Evolutionary conservation across 73 alveolate genomes (phyloP), one percentile per base, ranked within the genome.

Genomic region (Durusdinium trenchii): DNA sequence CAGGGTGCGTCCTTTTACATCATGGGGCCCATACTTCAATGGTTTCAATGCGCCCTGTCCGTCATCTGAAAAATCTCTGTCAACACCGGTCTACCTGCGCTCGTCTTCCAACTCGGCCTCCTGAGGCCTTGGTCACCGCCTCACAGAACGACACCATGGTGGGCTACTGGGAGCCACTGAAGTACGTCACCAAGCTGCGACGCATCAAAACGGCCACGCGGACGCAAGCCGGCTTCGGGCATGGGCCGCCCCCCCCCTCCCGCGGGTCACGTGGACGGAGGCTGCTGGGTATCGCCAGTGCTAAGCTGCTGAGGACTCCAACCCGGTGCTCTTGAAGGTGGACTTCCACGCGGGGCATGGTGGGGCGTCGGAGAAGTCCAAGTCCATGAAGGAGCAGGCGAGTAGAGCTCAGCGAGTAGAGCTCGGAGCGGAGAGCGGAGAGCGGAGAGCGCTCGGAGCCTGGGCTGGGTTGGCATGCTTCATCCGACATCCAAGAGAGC

Each of bases 141-240:
- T 92, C 98, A 5, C 91, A 73, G 51, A 92, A 92, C 48, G 98
- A 92, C 79, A 73, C 98, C 23, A 92, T 92, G 98, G 98, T 92
- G 79, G 98, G 98, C 98, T 92, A 92, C 79, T 92, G 98, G 98
- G 98, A 92, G 79, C 98, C 98, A 35, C 91, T 92, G 42, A 92
- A 92, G 38, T 92, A 40, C 64, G 91, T 92, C 42, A 46, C 91
- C 91, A 92, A 92, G 79, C 91, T 92, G 91, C 86, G 98, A n/a
- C 98, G 89, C 38, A 42, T 75, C 81, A 92, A 92, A 79, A 89
- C 96, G 30, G 96, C 43, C 6, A 23, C 96, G 26, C 23, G 82
- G 26, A 45, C 23, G 89, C 89, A 46, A n/a, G 38, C 38, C 61
- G 20, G 43, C 32, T 62, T 35, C 18, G 32, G 23, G 89, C 64